Evolutionary conservation across 768 basidiomycete genomes (phyloP).

Genomic region (Exsudoporus frostii): DNA sequence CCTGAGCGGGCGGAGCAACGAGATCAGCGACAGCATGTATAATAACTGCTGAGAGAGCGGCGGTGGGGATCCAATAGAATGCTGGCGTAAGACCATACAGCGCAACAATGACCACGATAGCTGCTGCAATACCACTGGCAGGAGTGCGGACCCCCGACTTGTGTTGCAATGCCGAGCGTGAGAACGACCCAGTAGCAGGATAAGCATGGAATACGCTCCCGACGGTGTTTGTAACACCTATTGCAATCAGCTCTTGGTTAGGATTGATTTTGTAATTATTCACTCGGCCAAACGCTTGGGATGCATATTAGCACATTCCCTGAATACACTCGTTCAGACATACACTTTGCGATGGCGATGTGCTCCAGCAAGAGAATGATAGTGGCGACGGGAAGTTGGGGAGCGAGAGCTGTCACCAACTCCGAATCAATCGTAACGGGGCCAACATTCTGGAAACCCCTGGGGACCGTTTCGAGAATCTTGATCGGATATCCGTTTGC

Average conservation of each 20-base stretch:
- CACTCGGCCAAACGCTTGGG: conserved; percentile 85
- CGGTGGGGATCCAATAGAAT: conserved; percentile 86
- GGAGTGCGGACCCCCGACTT: conserved; percentile 99
- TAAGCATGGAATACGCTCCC: conserved; percentile 90
- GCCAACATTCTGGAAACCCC: conserved; percentile 69
- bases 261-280: conserved; percentile 94
- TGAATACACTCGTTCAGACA: conserved; percentile 20
- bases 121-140: conserved; percentile 79
- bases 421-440: conserved; percentile 42
- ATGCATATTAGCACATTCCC: conserved; percentile 7
- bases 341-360: conserved; percentile 95
- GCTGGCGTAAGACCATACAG: conserved; percentile 92
- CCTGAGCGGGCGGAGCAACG: conserved; percentile 77
- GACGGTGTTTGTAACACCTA: conserved; percentile 93
- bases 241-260: conserved; percentile 93
- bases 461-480: conserved; percentile 78
- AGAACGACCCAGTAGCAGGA: conserved; percentile 97
- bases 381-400: conserved; percentile 78
- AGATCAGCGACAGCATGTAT: conserved; percentile 91
- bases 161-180: conserved; percentile 92
- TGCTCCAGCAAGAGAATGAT: conserved; percentile 92
- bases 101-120: conserved; percentile 87
- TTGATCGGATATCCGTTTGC: conserved; percentile 75
- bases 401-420: conserved; percentile 65
- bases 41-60: conserved; percentile 87